A percentile compares a stretch with the other conserved stretches of the same genome.
These are phyloP conservation scores for Phytophthora hybrid DNA, from an alignment of 352 stramenopile species.

Conservation along the genomic window DNA sequence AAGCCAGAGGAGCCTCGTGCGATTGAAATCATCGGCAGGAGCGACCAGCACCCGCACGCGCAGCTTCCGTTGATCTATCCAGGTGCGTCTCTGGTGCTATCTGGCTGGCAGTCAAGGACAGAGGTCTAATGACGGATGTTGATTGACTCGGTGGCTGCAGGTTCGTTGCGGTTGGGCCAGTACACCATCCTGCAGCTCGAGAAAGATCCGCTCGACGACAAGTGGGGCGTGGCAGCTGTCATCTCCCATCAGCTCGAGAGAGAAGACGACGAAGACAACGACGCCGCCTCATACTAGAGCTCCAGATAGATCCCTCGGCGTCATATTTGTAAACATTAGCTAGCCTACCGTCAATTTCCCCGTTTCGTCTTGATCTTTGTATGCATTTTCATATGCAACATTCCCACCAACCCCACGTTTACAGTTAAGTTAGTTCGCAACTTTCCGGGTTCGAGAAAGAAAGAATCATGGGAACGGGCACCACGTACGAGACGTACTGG, in stretches of 20 bases:
- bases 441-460: background rate
- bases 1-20: constrained; percentile 37
- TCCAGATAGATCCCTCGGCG: background rate
- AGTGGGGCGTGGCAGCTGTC: constrained; percentile 57
- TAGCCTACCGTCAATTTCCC: constrained; percentile 21
- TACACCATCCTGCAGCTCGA: constrained; percentile 81
- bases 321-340: constrained; percentile 13
- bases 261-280: constrained; percentile 28
- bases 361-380: background rate
- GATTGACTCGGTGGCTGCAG: constrained; percentile 32
- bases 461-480: constrained; percentile 28
- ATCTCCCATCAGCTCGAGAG: constrained; percentile 53
- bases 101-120: background rate
- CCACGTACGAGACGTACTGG: constrained; percentile 19
- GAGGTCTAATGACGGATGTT: constrained; percentile 4
- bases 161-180: constrained; percentile 71
- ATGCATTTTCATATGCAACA: background rate
- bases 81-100: constrained; percentile 41
- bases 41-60: constrained; percentile 51
- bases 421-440: background rate
- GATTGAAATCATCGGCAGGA: constrained; percentile 70
- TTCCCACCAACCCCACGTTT: background rate
- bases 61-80: constrained; percentile 67
- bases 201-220: constrained; percentile 53
- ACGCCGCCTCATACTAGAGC: constrained; percentile 17